phyloP scores from a whole-genome alignment of 352 stramenopile species.

The Globisporangium spiculum region DNA sequence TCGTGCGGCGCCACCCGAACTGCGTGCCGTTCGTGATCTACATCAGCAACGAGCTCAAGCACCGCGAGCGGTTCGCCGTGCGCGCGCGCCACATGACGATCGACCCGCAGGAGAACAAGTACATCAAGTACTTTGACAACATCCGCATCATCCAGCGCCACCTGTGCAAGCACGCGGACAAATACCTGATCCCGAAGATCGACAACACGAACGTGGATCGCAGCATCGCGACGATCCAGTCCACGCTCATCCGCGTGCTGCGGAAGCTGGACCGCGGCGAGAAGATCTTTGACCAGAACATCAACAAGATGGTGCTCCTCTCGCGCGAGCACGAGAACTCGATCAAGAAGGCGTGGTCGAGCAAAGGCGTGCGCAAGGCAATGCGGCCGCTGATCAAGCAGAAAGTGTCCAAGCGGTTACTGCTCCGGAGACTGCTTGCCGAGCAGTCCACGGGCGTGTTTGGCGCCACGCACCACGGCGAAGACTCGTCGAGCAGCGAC shows the following conservation, averaged over 20 bases:
- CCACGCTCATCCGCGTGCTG: slow-evolving; percentile 79
- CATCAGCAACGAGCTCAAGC: slow-evolving; percentile 88
- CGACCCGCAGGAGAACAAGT: slow-evolving; percentile 87
- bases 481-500: slow-evolving; percentile 78
- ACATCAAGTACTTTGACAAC: slow-evolving; percentile 91
- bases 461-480: slow-evolving; percentile 31
- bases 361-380: slow-evolving; percentile 81
- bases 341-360: slow-evolving; percentile 87
- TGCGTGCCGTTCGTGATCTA: slow-evolving; percentile 89
- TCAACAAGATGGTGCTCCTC: slow-evolving; percentile 82
- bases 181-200: slow-evolving; percentile 86
- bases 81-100: slow-evolving; percentile 87
- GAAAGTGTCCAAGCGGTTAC: slow-evolving; percentile 78
- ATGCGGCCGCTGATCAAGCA: slow-evolving; percentile 87
- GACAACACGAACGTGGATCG: slow-evolving; percentile 89
- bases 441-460: slow-evolving; percentile 56
- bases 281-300: slow-evolving; percentile 68
- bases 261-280: slow-evolving; percentile 77
- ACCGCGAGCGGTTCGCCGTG: slow-evolving; percentile 83
- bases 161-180: slow-evolving; percentile 82
- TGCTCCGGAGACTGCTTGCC: slow-evolving; percentile 70
- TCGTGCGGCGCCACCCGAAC: slow-evolving; percentile 78
- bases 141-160: slow-evolving; percentile 88
- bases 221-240: slow-evolving; percentile 83
- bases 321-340: slow-evolving; percentile 85